A percentile compares a stretch with the other conserved stretches of the same genome.
phyloP scores from a whole-genome alignment of 345 rosid species.

The Euphorbia tirucalli region DNA sequence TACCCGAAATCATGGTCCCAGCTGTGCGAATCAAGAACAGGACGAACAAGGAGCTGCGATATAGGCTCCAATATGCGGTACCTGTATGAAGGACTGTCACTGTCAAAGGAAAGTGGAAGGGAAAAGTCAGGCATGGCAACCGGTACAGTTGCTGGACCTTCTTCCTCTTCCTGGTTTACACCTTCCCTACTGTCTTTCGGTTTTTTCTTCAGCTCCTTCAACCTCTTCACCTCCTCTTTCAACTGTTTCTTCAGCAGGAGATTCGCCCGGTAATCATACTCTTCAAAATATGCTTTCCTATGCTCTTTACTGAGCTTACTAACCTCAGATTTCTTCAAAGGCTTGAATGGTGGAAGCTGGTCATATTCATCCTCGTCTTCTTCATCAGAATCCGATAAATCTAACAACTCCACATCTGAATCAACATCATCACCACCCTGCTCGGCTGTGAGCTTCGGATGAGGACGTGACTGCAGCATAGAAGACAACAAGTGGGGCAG shows the following conservation, averaged over 20 bases:
- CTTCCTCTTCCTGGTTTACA: constrained; percentile 24
- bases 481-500: constrained; percentile 45
- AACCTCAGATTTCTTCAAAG: constrained; percentile 37
- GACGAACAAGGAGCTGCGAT: constrained; percentile 35
- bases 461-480: constrained; percentile 39
- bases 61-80: constrained; percentile 34
- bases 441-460: constrained; percentile 32
- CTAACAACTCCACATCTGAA: constrained; percentile 30
- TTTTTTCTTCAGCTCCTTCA: constrained; percentile 38
- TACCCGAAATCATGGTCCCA: constrained; percentile 49
- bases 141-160: constrained; percentile 21
- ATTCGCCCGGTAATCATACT: constrained; percentile 44
- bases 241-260: constrained; percentile 48
- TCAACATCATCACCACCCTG: constrained; percentile 33
- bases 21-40: constrained; percentile 34
- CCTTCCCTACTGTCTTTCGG: constrained; percentile 22
- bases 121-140: constrained; percentile 37
- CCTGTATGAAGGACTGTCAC: constrained; percentile 33
- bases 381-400: constrained; percentile 27
- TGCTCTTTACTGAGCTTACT: constrained; percentile 40
- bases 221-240: constrained; percentile 35
- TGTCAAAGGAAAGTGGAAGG: constrained; percentile 44
- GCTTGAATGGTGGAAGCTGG: constrained; percentile 48
- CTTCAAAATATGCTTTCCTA: constrained; percentile 41
- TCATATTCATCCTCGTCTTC: constrained; percentile 38